These are phyloP conservation scores for Cyberlindnera suaveolens DNA, from an alignment of 805 yeast genomes.

Conservation along the genomic window DNA sequence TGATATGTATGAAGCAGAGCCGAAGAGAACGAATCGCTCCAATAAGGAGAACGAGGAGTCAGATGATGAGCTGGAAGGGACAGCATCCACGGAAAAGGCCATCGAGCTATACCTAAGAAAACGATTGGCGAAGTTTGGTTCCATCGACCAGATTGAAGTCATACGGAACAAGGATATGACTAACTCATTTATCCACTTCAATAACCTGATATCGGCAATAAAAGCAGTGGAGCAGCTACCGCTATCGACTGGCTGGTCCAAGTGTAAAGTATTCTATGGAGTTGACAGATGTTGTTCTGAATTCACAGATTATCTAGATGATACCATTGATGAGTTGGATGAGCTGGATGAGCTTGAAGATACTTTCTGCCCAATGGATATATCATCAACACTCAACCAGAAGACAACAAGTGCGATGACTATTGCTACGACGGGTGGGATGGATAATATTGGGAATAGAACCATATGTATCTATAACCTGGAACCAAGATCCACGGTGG, in stretches of 20 bases:
- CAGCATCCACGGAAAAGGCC: too few relatives aligned
- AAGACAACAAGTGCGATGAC: slow-evolving; percentile 10
- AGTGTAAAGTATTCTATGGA: slow-evolving; percentile 80
- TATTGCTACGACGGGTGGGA: slow-evolving; percentile 50
- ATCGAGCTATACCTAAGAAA: slow-evolving; percentile 28
- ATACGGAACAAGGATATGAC: slow-evolving; percentile 41
- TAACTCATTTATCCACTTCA: slow-evolving; percentile 84
- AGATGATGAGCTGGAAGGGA: too few relatives aligned
- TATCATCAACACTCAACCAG: slow-evolving; percentile 6
- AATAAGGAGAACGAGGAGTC: too few relatives aligned
- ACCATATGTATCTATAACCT: slow-evolving; percentile 66
- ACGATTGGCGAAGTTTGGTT: slow-evolving; percentile 53
- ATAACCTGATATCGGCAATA: slow-evolving; percentile 77
- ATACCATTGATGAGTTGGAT: slow-evolving; percentile 16
- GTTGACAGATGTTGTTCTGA: slow-evolving; percentile 77
- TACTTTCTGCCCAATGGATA: too few relatives aligned
- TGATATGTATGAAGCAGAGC: too few relatives aligned
- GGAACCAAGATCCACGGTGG: slow-evolving; percentile 57
- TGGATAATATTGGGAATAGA: slow-evolving; percentile 67
- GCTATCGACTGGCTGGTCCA: slow-evolving; percentile 56
- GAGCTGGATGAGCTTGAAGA: slow-evolving; percentile 4
- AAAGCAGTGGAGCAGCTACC: slow-evolving; percentile 78
- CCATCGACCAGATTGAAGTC: slow-evolving; percentile 57
- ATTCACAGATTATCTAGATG: slow-evolving; percentile 7
- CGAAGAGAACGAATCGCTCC: too few relatives aligned